A percentile compares a stretch with the other conserved stretches of the same genome.
Conservation (phyloP, 805 yeast species). For the Diddensiella transvaalensis region DNA sequence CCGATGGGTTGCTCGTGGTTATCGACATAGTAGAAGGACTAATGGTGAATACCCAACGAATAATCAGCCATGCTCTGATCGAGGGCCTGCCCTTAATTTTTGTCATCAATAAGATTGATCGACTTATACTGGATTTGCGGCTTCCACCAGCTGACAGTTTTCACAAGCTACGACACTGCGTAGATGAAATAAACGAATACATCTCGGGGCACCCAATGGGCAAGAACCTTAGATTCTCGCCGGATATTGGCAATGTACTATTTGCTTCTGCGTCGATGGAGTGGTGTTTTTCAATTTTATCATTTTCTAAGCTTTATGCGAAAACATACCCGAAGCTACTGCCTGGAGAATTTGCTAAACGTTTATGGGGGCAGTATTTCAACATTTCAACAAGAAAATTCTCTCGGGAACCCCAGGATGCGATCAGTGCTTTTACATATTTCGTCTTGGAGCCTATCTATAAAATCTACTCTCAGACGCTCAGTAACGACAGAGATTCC, state of each 20-base stretch:
- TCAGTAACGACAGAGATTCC: constrained; percentile 48
- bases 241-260: constrained; percentile 60
- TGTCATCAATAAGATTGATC: constrained; percentile 77
- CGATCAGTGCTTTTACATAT: constrained; percentile 48
- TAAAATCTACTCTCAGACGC: constrained; percentile 59
- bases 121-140: constrained; percentile 74
- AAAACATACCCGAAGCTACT: constrained; percentile 34
- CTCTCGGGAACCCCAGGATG: constrained; percentile 30
- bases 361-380: constrained; percentile 78
- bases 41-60: constrained; percentile 47
- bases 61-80: constrained; percentile 50
- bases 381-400: constrained; percentile 45
- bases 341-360: constrained; percentile 43
- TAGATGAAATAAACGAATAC: constrained; percentile 62
- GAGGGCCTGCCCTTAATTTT: constrained; percentile 52
- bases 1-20: constrained; percentile 66
- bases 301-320: constrained; percentile 56
- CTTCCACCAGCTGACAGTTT: constrained; percentile 73
- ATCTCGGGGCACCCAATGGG: constrained; percentile 31
- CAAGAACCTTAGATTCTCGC: constrained; percentile 44
- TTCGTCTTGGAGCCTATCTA: constrained; percentile 78
- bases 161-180: constrained; percentile 55
- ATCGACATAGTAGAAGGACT: constrained; percentile 88
- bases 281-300: constrained; percentile 61
- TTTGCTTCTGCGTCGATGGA: constrained; percentile 68